Percentiles rank a stretch among this genome's conserved stretches.
Evolutionary conservation across 441 rosid species (phyloP).

Genomic region (Pelargonium cotyledonis): DNA sequence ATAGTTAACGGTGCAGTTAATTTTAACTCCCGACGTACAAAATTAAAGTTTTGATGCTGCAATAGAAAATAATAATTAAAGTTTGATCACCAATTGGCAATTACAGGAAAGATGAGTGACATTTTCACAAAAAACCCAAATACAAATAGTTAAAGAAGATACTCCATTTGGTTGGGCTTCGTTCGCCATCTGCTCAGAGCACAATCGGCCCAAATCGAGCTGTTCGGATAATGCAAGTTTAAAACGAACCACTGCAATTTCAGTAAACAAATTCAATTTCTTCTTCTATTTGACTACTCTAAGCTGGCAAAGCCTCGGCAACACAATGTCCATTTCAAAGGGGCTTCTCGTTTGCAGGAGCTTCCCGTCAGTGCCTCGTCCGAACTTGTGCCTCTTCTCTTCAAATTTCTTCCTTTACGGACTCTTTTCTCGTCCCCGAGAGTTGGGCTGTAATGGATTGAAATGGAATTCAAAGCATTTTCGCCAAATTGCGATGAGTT

Average conservation of each 20-base stretch:
- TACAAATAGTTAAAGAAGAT: no score
- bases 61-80: no score
- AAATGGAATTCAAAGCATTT: conserved; percentile 15
- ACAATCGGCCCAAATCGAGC: background rate
- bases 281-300: background rate
- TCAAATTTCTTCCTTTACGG: conserved; percentile 20
- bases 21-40: no score
- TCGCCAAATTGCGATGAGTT: conserved; percentile 25
- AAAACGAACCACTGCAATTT: background rate
- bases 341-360: conserved; percentile 34
- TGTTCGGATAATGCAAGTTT: conserved; percentile 1
- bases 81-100: no score
- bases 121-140: no score
- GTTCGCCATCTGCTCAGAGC: background rate
- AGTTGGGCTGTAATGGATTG: conserved; percentile 14
- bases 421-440: conserved; percentile 20
- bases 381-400: conserved; percentile 22
- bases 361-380: conserved; percentile 24
- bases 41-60: no score
- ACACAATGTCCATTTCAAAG: conserved; percentile 27
- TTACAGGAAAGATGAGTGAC: no score
- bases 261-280: background rate
- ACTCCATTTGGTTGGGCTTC: background rate
- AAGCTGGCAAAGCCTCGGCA: background rate
- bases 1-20: no score